Evolutionary conservation across 2,329 filamentous ascomycete genomes (phyloP).

Genomic region (Lachnellula occidentalis): DNA sequence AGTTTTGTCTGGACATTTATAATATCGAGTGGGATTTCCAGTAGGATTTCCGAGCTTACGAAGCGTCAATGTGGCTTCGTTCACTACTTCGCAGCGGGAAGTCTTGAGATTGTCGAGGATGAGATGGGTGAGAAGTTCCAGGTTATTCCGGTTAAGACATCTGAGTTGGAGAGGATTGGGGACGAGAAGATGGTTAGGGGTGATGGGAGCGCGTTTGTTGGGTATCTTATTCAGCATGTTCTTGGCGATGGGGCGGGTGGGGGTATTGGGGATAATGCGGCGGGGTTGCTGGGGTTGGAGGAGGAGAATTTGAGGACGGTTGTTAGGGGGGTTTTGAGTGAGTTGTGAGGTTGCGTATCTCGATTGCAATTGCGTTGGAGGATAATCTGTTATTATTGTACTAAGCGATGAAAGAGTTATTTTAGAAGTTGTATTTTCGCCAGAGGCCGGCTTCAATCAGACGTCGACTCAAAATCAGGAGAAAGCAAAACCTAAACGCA

Average conservation of each 20-base stretch:
- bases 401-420: no score
- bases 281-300: constrained; percentile 12
- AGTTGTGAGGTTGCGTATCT: not conserved
- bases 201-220: constrained; percentile 13
- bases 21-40: no score
- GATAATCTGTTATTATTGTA: no score
- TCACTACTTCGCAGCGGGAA: constrained; percentile 31
- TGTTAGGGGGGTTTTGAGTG: constrained; percentile 2
- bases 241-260: constrained; percentile 11
- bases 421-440: no score
- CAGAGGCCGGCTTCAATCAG: no score
- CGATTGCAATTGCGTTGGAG: no score
- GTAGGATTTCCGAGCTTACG: no score
- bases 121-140: constrained; percentile 30
- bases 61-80: constrained; percentile 21
- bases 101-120: constrained; percentile 27
- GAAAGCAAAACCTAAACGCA: no score
- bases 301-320: constrained; percentile 13
- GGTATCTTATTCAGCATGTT: constrained; percentile 9
- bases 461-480: no score
- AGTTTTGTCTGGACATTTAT: no score
- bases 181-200: constrained; percentile 17
- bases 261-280: constrained; percentile 5
- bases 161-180: constrained; percentile 6
- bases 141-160: constrained; percentile 8